These are phyloP conservation scores for Clarireedia sp. DNA, from an alignment of 2,329 filamentous ascomycete species.

Conservation along the genomic window DNA sequence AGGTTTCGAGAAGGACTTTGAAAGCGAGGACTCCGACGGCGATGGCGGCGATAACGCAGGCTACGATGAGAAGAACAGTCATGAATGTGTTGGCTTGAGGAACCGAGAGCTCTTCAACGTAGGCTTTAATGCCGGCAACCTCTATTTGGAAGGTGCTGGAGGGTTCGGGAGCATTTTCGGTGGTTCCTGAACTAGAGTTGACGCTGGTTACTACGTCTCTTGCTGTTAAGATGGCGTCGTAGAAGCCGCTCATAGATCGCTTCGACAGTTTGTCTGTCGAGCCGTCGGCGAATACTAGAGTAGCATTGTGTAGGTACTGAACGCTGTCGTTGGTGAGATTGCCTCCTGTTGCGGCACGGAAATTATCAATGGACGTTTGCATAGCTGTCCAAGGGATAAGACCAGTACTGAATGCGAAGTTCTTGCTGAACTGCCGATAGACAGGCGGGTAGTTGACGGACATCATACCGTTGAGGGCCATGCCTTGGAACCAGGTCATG, in stretches of 20 bases:
- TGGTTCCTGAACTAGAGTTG: conserved; percentile 30
- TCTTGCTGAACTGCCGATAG: conserved; percentile 83
- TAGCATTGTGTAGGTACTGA: conserved; percentile 64
- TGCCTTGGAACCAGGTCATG: conserved; percentile 82
- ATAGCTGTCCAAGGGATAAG: conserved; percentile 75
- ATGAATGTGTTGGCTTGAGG: conserved; percentile 91
- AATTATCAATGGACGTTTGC: conserved; percentile 75
- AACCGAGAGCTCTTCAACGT: conserved; percentile 74
- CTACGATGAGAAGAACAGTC: conserved; percentile 83
- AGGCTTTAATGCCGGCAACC: conserved; percentile 73
- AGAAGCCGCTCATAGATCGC: conserved; percentile 36
- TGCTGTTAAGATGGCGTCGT: conserved; percentile 41
- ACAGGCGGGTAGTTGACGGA: conserved; percentile 81
- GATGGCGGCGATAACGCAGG: conserved; percentile 76
- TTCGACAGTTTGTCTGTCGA: conserved; percentile 44
- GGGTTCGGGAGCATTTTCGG: conserved; percentile 8
- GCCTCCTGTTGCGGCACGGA: conserved; percentile 73
- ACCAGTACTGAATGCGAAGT: conserved; percentile 87
- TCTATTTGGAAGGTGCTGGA: conserved; percentile 35
- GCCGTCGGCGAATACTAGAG: conserved; percentile 61
- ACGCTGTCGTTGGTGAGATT: conserved; percentile 78
- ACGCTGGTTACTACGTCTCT: conserved; percentile 46
- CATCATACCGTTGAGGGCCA: conserved; percentile 95
- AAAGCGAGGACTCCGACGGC: conserved; percentile 79
- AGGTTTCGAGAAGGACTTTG: conserved; percentile 85